Base-by-base conservation (phyloP, 2,329 filamentous ascomycete genomes). In the Exophiala lecanii-corni region DNA sequence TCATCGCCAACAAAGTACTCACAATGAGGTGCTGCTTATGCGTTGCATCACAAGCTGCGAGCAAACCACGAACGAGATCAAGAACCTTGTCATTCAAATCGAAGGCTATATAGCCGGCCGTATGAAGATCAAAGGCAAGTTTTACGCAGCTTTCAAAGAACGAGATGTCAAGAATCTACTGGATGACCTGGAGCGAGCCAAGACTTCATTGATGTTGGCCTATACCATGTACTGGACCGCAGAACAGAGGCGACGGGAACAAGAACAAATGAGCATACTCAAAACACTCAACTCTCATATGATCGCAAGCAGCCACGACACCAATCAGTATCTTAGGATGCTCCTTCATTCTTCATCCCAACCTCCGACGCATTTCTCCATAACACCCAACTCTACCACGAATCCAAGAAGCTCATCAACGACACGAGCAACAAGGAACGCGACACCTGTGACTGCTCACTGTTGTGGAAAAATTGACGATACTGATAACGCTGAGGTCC, bases 101-200 rank as follows among this genome's bases (percentile, higher is more conserved):
- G 43, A 45, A 18, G 17, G 12, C 20, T 41, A 16, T 31, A 40
- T 45, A 19, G 19, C 18, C 5, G 33, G 16, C n/a, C 34, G 36
- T 18, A 9, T 10, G 12, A 34, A 31, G 10, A 2, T 41, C 13
- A 20, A 23, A 16, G 37, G 43, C 7, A 45, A 21, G 28, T 17
- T 45, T 9, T 45, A 45, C 21, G 26, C 37, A 15, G 43, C 34
- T 20, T 45, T 40, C 33, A 41, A 41, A 21, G 28, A 41, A 16
- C 31, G 37, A 19, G 38, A 41, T 12, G 32, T 45, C 16, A 45
- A 45, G 18, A 37, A 41, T 17, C 43, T 45, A 9, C 38, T 45
- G 5, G 32, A 36, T n/a, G 39, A 41, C 20, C 43, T 45, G 3
- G 43, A 45, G 21, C 20, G 32, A 21, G 37, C 43, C 4, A 45